Conservation (phyloP, 768 basidiomycete genomes). For the Mycena capillaripes region DNA sequence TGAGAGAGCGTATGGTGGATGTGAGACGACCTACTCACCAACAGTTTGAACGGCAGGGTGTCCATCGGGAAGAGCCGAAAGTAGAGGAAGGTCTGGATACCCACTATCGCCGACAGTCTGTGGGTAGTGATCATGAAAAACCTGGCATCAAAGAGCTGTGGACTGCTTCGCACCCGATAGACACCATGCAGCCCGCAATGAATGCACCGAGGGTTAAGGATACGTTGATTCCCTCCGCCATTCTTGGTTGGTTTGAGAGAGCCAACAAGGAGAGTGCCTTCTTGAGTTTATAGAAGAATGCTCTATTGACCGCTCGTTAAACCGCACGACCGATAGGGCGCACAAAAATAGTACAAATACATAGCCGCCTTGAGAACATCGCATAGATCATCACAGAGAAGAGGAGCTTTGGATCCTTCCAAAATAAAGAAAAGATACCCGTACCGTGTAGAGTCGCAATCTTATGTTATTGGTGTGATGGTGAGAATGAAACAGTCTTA, state of each 20-base stretch:
- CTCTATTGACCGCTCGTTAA: too few species aligned
- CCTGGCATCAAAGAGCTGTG: background rate
- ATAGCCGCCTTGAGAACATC: too few species aligned
- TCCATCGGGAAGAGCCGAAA: constrained; percentile 27
- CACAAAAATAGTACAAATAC: too few species aligned
- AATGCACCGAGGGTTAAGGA: background rate
- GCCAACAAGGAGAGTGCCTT: too few species aligned
- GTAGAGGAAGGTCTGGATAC: constrained; percentile 28
- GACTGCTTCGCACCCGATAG: background rate
- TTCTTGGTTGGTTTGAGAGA: background rate
- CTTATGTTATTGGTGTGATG: too few species aligned
- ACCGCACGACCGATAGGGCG: too few species aligned
- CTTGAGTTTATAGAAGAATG: background rate
- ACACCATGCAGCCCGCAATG: background rate
- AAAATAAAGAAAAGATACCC: too few species aligned
- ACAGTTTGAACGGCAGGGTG: constrained; percentile 5
- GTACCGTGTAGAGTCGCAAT: too few species aligned
- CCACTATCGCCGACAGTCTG: constrained; percentile 19
- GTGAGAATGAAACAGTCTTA: too few species aligned
- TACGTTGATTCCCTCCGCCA: background rate
- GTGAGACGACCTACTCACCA: background rate
- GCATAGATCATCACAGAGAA: too few species aligned
- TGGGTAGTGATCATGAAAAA: background rate
- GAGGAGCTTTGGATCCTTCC: too few species aligned
- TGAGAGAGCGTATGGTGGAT: background rate